phyloP scores from a whole-genome alignment of 495 filamentous ascomycete species.

The Parmelia sp. region DNA sequence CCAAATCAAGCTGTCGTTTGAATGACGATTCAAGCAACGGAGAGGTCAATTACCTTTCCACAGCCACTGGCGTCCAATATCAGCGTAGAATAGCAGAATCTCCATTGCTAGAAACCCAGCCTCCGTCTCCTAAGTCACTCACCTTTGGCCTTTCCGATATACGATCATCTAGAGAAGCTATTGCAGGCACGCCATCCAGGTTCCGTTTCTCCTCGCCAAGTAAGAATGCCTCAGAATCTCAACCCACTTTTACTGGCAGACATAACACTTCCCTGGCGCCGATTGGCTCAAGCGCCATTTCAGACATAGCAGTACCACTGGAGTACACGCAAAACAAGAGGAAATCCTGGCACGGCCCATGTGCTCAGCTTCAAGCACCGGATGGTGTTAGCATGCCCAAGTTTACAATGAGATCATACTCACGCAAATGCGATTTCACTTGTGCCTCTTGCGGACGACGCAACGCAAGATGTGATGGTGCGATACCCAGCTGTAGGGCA shows the following conservation, averaged over 20 bases:
- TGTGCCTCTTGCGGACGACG: neutral
- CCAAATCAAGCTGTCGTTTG: neutral
- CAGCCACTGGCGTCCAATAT: neutral
- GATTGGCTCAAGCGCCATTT: conserved; percentile 7
- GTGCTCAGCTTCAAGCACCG: neutral
- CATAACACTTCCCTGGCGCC: conserved; percentile 2
- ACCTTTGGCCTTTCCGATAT: neutral
- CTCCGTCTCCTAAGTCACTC: neutral
- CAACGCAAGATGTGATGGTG: neutral
- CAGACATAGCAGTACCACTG: neutral
- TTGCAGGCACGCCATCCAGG: neutral
- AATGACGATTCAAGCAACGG: neutral
- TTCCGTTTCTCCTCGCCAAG: neutral
- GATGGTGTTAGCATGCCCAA: neutral
- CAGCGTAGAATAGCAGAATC: neutral
- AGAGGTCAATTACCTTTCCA: conserved; percentile 4
- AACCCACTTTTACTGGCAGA: neutral
- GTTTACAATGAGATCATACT: neutral
- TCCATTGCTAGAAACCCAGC: neutral
- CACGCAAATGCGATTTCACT: neutral
- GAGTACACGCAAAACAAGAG: conserved; percentile 1
- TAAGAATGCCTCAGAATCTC: neutral
- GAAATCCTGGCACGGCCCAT: conserved; percentile 8
- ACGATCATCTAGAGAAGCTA: neutral
- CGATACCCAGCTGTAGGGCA: neutral